A percentile compares a stretch with the other conserved stretches of the same genome.
These are phyloP conservation scores for Akanthomyces uredinophilus DNA, from an alignment of 2,329 filamentous ascomycete genomes.

Conservation along the genomic window DNA sequence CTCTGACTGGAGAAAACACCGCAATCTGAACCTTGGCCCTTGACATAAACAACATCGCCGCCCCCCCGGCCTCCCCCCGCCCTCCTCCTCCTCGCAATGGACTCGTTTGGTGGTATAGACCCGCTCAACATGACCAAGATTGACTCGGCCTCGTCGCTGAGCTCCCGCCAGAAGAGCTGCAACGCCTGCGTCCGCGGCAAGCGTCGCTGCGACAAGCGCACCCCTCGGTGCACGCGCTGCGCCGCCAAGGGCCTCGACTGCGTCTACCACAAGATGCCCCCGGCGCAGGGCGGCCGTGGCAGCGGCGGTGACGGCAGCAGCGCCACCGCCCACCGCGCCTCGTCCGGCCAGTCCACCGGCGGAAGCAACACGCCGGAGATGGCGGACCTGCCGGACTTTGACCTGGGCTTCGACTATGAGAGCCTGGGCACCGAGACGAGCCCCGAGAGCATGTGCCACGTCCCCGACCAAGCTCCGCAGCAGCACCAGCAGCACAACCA, in stretches of 20 bases:
- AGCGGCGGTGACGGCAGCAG: slow-evolving; percentile 2
- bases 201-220: slow-evolving; percentile 42
- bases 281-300: slow-evolving; percentile 16
- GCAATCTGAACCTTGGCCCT: not conserved
- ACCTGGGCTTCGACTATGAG: slow-evolving; percentile 33
- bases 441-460: slow-evolving; percentile 21
- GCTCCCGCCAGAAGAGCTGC: slow-evolving; percentile 48
- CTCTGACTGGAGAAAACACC: no score
- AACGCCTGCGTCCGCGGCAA: slow-evolving; percentile 44
- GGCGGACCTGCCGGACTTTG: slow-evolving; percentile 28
- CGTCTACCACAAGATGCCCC: slow-evolving; percentile 35
- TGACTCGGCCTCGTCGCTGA: slow-evolving; percentile 22
- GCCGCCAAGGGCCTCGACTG: slow-evolving; percentile 37
- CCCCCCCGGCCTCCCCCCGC: not conserved
- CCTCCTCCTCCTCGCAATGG: not conserved
- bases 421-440: slow-evolving; percentile 27
- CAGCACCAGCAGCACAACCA: not conserved
- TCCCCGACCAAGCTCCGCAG: slow-evolving; percentile 17
- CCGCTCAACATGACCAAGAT: slow-evolving; percentile 25
- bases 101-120: slow-evolving; percentile 15
- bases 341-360: slow-evolving; percentile 8
- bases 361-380: slow-evolving; percentile 16
- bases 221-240: slow-evolving; percentile 39
- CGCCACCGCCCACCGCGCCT: not conserved
- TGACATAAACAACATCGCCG: not conserved